Evolutionary conservation across 257 asterid species (phyloP).

Genomic region (Solanum pimpinellifolium): DNA sequence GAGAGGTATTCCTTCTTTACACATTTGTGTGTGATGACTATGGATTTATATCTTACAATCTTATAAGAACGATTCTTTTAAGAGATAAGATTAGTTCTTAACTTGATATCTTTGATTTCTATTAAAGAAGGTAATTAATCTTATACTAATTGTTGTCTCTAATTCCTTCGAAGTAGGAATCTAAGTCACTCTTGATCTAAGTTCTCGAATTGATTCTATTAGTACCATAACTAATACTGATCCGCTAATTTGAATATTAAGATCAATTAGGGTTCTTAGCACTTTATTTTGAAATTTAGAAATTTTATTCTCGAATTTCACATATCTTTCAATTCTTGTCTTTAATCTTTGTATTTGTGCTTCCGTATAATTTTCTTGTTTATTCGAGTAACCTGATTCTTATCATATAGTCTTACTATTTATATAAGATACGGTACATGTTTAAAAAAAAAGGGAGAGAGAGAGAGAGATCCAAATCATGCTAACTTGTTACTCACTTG

Average conservation of each 20-base stretch:
- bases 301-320: neutral
- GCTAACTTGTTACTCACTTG: constrained; percentile 47
- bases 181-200: neutral
- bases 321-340: neutral
- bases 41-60: neutral
- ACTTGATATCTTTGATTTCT: neutral
- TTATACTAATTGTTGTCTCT: neutral
- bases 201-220: neutral
- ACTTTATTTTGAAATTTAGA: neutral
- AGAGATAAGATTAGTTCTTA: neutral
- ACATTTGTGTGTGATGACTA: neutral
- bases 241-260: neutral
- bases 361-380: neutral
- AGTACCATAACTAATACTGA: neutral
- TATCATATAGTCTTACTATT: neutral
- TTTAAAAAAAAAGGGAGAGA: neutral
- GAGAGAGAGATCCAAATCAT: neutral
- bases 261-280: neutral
- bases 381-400: neutral
- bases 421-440: neutral
- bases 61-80: neutral
- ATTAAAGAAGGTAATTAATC: neutral
- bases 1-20: neutral
- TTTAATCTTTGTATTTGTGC: neutral
- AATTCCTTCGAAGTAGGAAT: neutral